Conservation (phyloP, 78 protist genomes). For the Cyanophora paradoxa region DNA sequence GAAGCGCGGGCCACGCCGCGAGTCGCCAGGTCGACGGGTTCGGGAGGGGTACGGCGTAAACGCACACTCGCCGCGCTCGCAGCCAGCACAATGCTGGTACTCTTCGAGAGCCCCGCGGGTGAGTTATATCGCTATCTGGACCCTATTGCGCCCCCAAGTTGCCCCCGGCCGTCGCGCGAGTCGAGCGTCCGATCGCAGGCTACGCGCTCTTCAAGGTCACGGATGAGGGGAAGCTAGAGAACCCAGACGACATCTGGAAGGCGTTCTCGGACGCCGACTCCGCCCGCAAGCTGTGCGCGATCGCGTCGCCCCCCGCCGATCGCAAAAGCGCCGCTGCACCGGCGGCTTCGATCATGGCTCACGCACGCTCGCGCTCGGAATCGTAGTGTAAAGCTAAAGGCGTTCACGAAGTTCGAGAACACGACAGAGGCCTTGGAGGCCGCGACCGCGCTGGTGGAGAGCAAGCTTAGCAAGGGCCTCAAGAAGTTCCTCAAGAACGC, state of each 20-base stretch:
- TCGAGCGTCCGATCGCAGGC: no score
- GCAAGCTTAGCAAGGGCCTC: slow-evolving; percentile 65
- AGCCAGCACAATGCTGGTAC: no score
- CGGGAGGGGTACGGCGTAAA: no score
- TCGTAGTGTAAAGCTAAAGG: slow-evolving; percentile 65
- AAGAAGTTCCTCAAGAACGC: slow-evolving; percentile 72
- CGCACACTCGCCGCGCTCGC: no score
- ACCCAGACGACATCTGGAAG: slow-evolving; percentile 40
- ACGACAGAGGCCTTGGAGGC: slow-evolving; percentile 89
- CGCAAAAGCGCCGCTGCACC: not conserved
- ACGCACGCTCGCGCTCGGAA: not conserved
- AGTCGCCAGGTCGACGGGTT: no score
- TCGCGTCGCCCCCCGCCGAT: no score
- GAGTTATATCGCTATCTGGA: no score
- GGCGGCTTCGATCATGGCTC: not conserved
- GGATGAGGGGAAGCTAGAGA: slow-evolving; percentile 59
- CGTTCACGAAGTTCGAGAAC: slow-evolving; percentile 76
- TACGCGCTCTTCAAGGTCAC: slow-evolving; percentile 80
- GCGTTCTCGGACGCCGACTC: slow-evolving; percentile 30
- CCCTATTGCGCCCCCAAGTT: no score
- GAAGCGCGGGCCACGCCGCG: no score
- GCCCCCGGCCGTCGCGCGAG: no score
- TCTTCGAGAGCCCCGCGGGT: slow-evolving; percentile 54
- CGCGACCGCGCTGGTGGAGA: slow-evolving; percentile 73
- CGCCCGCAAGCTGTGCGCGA: slow-evolving; percentile 10